These are phyloP conservation scores for Alternaria triticina DNA, from an alignment of 2,329 filamentous ascomycete genomes.

Conservation along the genomic window DNA sequence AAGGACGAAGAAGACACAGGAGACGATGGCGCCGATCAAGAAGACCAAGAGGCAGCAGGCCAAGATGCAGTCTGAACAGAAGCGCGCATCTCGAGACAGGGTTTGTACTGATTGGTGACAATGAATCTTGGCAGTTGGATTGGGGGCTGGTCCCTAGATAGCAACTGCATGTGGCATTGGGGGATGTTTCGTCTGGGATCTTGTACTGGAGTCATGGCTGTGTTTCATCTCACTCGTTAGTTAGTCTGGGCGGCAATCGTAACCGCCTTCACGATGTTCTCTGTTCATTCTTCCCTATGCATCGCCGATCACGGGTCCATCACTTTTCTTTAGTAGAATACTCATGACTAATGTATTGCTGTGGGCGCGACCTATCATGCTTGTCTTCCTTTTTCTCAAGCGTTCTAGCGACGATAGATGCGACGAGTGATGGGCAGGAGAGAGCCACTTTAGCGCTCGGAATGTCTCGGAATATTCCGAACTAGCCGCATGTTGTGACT, in stretches of 20 bases:
- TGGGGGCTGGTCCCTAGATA: background rate
- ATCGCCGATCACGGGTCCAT: background rate
- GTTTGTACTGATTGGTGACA: too few relatives aligned
- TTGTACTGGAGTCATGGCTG: background rate
- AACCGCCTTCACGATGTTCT: background rate
- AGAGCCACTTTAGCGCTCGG: background rate
- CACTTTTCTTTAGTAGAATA: background rate
- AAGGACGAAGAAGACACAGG: too few relatives aligned
- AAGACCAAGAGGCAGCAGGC: too few relatives aligned
- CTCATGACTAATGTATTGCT: background rate
- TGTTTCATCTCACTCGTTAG: background rate
- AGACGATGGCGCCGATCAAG: too few relatives aligned
- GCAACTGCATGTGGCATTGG: background rate
- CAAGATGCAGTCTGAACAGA: too few relatives aligned
- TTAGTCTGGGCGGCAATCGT: background rate
- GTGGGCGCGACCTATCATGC: background rate
- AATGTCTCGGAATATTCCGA: background rate
- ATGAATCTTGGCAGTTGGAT: background rate
- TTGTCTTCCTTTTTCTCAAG: too few relatives aligned
- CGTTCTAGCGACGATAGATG: background rate
- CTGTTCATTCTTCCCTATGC: background rate
- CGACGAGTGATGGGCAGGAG: background rate
- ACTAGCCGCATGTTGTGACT: background rate
- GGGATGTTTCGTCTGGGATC: background rate
- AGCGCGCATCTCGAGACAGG: too few relatives aligned